phyloP scores from a whole-genome alignment of 768 basidiomycete species.

The Basidioascus undulatus region DNA sequence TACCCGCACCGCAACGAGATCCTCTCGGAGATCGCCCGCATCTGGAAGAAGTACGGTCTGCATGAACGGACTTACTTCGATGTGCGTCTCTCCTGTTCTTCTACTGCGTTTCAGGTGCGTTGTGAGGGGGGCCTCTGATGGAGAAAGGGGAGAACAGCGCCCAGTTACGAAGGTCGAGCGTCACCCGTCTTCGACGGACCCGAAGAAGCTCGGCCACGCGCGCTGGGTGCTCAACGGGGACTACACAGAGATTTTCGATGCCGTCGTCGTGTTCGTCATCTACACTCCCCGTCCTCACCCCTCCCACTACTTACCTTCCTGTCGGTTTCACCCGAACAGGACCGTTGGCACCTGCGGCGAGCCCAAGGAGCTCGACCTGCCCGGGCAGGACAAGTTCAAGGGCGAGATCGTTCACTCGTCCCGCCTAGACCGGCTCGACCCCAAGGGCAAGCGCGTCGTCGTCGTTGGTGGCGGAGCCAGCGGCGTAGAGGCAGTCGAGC shows the following conservation, averaged over 20 bases:
- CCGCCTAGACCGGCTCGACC: slow-evolving; percentile 22
- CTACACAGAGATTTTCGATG: slow-evolving; percentile 25
- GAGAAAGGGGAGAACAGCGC: slow-evolving; percentile 6
- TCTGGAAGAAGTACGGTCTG: slow-evolving; percentile 30
- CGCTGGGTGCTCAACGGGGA: slow-evolving; percentile 27
- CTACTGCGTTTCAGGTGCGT: too few species aligned
- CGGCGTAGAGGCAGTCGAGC: slow-evolving; percentile 27
- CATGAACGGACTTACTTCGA: slow-evolving; percentile 25
- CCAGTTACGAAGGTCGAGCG: slow-evolving; percentile 20
- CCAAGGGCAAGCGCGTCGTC: slow-evolving; percentile 22
- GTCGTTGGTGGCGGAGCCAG: slow-evolving; percentile 32
- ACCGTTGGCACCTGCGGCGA: slow-evolving; percentile 31
- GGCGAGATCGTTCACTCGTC: slow-evolving; percentile 27
- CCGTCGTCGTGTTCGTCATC: slow-evolving; percentile 27
- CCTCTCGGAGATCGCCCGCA: slow-evolving; percentile 22
- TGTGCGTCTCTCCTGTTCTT: slow-evolving; percentile 15
- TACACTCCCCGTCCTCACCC: too few species aligned
- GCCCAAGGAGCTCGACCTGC: slow-evolving; percentile 24
- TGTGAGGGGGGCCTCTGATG: too few species aligned
- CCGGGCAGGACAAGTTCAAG: slow-evolving; percentile 19
- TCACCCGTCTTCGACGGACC: slow-evolving; percentile 5
- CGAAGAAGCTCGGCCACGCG: slow-evolving; percentile 13
- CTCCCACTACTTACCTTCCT: too few species aligned
- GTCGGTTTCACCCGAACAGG: too few species aligned
- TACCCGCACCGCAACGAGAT: slow-evolving; percentile 31